Evolutionary conservation across 306 rosid genomes (phyloP).

Genomic region (Prunus mume): DNA sequence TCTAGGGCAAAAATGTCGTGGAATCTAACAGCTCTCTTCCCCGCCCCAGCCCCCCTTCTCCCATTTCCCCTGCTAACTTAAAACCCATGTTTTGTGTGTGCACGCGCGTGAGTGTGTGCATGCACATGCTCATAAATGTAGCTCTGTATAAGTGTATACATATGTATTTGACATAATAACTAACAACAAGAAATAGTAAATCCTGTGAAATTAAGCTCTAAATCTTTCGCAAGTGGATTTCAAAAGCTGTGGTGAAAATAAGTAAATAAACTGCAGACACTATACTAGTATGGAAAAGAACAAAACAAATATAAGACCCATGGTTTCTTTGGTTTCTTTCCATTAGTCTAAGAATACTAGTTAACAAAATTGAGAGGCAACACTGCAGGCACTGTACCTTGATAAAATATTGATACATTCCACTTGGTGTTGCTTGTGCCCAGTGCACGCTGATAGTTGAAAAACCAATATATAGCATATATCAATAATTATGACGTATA

Average conservation of each 20-base stretch:
- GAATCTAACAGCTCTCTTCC: neutral
- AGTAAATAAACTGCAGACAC: neutral
- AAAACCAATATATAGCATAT: slow-evolving; percentile 16
- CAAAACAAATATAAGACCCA: neutral
- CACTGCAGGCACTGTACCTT: slow-evolving; percentile 55
- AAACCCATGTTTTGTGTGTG: neutral
- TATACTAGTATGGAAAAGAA: neutral
- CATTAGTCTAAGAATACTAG: neutral
- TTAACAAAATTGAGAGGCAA: neutral
- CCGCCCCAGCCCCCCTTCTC: no score
- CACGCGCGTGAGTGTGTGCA: neutral
- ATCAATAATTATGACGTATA: neutral
- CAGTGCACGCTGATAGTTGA: slow-evolving; percentile 68
- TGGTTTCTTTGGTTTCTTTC: neutral
- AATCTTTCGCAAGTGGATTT: neutral
- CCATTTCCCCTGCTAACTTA: neutral
- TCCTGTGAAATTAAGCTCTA: neutral
- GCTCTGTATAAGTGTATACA: neutral
- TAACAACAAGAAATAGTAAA: neutral
- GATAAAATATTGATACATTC: slow-evolving; percentile 95
- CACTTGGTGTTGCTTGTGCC: slow-evolving; percentile 75
- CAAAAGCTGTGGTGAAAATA: neutral
- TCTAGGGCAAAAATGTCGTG: neutral
- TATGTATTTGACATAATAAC: neutral
- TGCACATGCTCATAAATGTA: neutral